Evolutionary conservation across 306 rosid genomes (phyloP), one percentile per base, ranked within the genome.

Genomic region (Pyrus bretschneideri): DNA sequence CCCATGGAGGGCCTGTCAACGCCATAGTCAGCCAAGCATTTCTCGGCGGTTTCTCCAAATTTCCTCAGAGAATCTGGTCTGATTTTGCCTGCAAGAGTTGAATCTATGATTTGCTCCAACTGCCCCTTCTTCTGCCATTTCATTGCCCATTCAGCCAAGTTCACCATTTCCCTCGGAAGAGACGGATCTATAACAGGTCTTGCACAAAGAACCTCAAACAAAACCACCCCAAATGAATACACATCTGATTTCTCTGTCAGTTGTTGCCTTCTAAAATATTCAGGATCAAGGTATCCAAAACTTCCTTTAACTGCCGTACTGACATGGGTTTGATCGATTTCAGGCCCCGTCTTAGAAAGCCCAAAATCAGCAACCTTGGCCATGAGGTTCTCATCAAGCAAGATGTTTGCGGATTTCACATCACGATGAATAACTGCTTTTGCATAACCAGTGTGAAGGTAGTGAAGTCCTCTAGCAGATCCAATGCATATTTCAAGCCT

Each of bases 361-460:
- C 97, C 97, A 11, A 93, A 91, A 81, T 91, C 98, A 67, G 98
- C 96, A 63, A 93, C 98, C 80, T 91, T 93, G 42, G 98, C 97
- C 97, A 91, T 93, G 29, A 93, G 90, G 73, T 89, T 91, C 82
- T 93, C 98, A 21, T 93, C 98, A 29, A 93, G 93, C 51, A 93
- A 85, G 62, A 93, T 93, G 69, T 89, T 93, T 7, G 98, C 98
- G 15, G 98, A 89, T 80, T 93, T 93, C 72, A 91, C 98, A 4
- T 93, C 96, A 0, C 98, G 97, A 75, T 93, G 97, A 79, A 93
- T 93, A 75, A 93, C 91, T 9, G 96, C 97, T 83, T 89, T 93
- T 61, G 96, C 91, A 81, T 91, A 85, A 76, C 98, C 92, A 7
- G 97, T 93, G 82, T 91, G 98, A 80, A 93, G 97, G 89, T 93